Evolutionary conservation across 2,329 filamentous ascomycete species (phyloP), one percentile per base, ranked within the genome.

Genomic region (Claviceps capensis): DNA sequence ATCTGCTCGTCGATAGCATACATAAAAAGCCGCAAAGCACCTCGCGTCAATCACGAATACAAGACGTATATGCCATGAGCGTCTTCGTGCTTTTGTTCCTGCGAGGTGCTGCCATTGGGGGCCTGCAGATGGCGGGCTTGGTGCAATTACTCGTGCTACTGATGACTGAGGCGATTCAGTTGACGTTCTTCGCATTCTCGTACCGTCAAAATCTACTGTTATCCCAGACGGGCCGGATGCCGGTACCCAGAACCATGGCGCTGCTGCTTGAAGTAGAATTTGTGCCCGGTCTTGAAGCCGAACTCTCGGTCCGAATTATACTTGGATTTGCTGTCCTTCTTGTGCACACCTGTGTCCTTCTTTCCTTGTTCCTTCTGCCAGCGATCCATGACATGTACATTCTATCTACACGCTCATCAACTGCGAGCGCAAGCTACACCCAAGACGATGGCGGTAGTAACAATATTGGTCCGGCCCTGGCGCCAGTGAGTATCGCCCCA

Each of bases 71-170:
- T 63, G 81, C 82, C 19, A 69, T 83, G 53, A 76, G 85, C 37
- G 74, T 81, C 13, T 75, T 85, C 47, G 69, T 83, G 45, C 70
- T 86, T 51, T 82, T 77, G 13, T 76, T 83, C 59, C 71, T 84
- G 53, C 76, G 83, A 11, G 82, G 81, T 45, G 74, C 85, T 51
- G 81, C 81, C 17, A 79, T 86, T 57, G 83, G 83, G 26, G 83
- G 82, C 6, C 72, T 86, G 19, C 83, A 86, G 61, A 13, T 58
- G 6, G 48, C 54, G 1, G 57, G 56, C 3, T 81, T 84, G 50
- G 82, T 81, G 4, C 83, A 87, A 62, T 71, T 87, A 48, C 78
- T 84, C 42, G 68, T 86, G 22, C 72, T 87, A 19, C 81, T 81
- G 13, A 81, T 84, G 41, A 84, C 81, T 65, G 83, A 87, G 66